Percentiles rank a stretch among this genome's conserved stretches.
Evolutionary conservation across 805 yeast species (phyloP).

Genomic region (Saccharomycopsis amapae): DNA sequence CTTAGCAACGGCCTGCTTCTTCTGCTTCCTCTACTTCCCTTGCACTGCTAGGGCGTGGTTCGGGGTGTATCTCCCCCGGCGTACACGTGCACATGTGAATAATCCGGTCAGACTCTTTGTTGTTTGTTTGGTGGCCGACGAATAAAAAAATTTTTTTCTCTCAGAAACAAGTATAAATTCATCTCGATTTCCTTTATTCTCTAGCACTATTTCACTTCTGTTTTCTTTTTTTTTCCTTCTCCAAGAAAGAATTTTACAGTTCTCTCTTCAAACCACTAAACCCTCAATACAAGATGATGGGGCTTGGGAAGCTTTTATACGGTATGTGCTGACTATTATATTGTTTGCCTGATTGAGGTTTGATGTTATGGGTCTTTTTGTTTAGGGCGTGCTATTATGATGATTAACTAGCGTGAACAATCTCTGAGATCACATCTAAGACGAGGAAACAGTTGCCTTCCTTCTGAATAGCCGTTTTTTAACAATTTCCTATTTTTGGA

Average conservation of each 20-base stretch:
- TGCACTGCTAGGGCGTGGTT: no score
- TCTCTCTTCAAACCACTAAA: neutral
- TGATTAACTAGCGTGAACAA: constrained; percentile 7
- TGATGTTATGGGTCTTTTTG: neutral
- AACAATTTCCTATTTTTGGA: no score
- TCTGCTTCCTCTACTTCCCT: no score
- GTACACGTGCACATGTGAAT: no score
- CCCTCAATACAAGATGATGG: constrained; percentile 38
- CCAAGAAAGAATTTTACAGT: neutral
- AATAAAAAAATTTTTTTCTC: neutral
- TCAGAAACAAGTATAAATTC: neutral
- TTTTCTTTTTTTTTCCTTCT: neutral
- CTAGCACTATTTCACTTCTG: neutral
- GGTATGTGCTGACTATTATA: constrained; percentile 26
- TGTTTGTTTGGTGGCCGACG: no score
- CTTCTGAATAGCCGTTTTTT: constrained; percentile 1
- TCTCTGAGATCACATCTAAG: constrained; percentile 12
- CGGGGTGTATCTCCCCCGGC: no score
- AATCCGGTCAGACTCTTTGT: no score
- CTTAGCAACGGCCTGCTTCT: no score
- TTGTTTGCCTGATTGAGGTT: neutral
- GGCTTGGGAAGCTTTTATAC: constrained; percentile 47
- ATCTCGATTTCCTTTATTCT: neutral
- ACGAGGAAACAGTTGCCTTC: constrained; percentile 12
- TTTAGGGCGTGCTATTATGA: no score